Evolutionary conservation across 108 stramenopile genomes (phyloP).

Genomic region (Fistulifera solaris): DNA sequence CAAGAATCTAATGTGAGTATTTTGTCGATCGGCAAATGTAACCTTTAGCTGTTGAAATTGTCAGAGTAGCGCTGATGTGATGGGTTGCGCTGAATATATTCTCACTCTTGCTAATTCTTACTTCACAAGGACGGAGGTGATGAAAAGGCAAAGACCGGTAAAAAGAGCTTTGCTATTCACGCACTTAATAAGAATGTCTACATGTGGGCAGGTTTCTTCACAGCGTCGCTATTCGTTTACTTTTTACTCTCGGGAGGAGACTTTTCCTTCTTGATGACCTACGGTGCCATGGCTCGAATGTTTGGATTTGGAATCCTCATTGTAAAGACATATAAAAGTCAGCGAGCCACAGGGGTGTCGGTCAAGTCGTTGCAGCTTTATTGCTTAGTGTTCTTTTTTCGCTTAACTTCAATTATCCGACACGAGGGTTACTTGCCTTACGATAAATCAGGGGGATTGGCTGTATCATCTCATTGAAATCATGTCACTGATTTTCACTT

Average conservation of each 20-base stretch:
- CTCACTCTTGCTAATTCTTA: not conserved
- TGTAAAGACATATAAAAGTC: conserved; percentile 74
- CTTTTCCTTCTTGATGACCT: conserved; percentile 98
- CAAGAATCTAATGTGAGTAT: conserved; percentile 13
- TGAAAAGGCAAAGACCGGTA: conserved; percentile 40
- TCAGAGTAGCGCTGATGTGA: not conserved
- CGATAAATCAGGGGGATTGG: conserved; percentile 97
- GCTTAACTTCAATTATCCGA: conserved; percentile 92
- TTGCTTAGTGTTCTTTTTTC: conserved; percentile 83
- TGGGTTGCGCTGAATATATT: conserved; percentile 1
- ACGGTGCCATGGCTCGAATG: conserved; percentile 92
- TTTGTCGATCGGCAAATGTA: not conserved
- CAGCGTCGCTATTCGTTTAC: conserved; percentile 86
- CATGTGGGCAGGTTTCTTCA: conserved; percentile 90
- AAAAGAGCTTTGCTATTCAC: conserved; percentile 72
- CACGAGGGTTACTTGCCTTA: conserved; percentile 99
- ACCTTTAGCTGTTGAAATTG: conserved; percentile 1
- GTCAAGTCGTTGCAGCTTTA: conserved; percentile 96
- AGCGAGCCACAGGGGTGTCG: conserved; percentile 84
- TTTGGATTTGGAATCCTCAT: conserved; percentile 95
- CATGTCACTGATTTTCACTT: conserved; percentile 69
- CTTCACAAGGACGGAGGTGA: conserved; percentile 9
- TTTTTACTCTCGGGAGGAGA: conserved; percentile 87
- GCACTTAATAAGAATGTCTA: conserved; percentile 82
- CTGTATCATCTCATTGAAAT: conserved; percentile 94